Conservation (phyloP, 1,284 basidiomycete species). For the Ustilago shanxiensis region DNA sequence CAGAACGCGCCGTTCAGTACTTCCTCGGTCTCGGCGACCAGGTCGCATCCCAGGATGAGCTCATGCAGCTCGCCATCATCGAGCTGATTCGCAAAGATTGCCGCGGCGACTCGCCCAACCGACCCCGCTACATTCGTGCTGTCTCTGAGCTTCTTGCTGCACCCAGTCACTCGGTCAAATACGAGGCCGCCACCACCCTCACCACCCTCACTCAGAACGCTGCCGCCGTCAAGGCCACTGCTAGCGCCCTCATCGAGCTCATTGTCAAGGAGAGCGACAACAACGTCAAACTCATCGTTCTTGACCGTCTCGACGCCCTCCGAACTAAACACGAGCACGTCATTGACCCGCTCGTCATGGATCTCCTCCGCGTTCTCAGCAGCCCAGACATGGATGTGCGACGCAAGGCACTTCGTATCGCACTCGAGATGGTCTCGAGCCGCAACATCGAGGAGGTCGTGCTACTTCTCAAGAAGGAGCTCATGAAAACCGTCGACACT, state of each 20-base stretch:
- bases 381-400: slow-evolving; percentile 97
- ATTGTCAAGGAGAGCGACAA: slow-evolving; percentile 97
- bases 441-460: slow-evolving; percentile 99
- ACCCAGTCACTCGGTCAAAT: slow-evolving; percentile 93
- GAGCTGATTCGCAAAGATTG: slow-evolving; percentile 94
- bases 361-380: slow-evolving; percentile 89
- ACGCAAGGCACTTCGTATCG: slow-evolving; percentile 89
- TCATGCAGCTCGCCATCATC: slow-evolving; percentile 95
- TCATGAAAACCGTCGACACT: slow-evolving; percentile 79
- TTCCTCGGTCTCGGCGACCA: slow-evolving; percentile 86
- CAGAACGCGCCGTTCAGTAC: slow-evolving; percentile 92
- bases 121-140: slow-evolving; percentile 86
- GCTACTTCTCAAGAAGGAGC: slow-evolving; percentile 95
- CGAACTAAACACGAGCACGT: slow-evolving; percentile 90
- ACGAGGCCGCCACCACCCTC: slow-evolving; percentile 95
- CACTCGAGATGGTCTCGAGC: slow-evolving; percentile 92
- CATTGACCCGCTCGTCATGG: slow-evolving; percentile 93
- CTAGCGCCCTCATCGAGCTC: slow-evolving; percentile 87
- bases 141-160: slow-evolving; percentile 96
- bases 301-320: slow-evolving; percentile 89
- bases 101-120: slow-evolving; percentile 77
- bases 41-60: slow-evolving; percentile 87
- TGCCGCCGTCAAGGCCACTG: slow-evolving; percentile 95
- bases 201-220: slow-evolving; percentile 96
- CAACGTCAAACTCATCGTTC: slow-evolving; percentile 98